Conservation (phyloP, 23 red algal species). For the Chondrus crispus region DNA sequence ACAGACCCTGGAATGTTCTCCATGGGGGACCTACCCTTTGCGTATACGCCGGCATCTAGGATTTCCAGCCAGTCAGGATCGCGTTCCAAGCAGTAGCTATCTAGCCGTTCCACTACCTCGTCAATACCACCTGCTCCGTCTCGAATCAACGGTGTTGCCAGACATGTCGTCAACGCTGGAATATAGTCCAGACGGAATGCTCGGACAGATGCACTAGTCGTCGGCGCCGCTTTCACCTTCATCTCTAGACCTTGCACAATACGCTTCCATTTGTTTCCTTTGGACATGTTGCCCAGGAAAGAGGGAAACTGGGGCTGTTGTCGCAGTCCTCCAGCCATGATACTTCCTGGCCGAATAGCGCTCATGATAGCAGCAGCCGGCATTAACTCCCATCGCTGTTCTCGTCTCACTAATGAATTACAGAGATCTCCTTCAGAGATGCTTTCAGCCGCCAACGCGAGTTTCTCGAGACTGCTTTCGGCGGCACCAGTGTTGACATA, state of each 20-base stretch:
- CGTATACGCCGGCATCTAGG: slow-evolving; percentile 38
- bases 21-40: slow-evolving; percentile 37
- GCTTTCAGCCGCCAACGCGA: slow-evolving; percentile 67
- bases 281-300: slow-evolving; percentile 85
- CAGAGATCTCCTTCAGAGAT: slow-evolving; percentile 76
- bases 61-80: slow-evolving; percentile 82
- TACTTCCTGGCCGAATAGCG: slow-evolving; percentile 65
- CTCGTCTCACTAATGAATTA: slow-evolving; percentile 65
- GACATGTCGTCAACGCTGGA: slow-evolving; percentile 52
- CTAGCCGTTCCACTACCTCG: slow-evolving; percentile 52
- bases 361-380: slow-evolving; percentile 72
- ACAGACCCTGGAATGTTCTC: slow-evolving; percentile 47
- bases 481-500: slow-evolving; percentile 64
- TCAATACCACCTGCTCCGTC: slow-evolving; percentile 53
- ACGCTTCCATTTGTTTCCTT: slow-evolving; percentile 79
- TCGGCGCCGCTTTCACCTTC: slow-evolving; percentile 65
- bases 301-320: slow-evolving; percentile 77
- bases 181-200: slow-evolving; percentile 86
- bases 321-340: slow-evolving; percentile 63
- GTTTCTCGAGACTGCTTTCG: neutral
- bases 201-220: slow-evolving; percentile 42
- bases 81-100: slow-evolving; percentile 76
- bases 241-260: slow-evolving; percentile 75
- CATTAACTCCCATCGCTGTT: slow-evolving; percentile 90
- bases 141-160: slow-evolving; percentile 67